Percentiles rank a stretch among this genome's conserved stretches.
Conservation (phyloP, 1,284 basidiomycete species). For the Anthracocystis setariae region DNA sequence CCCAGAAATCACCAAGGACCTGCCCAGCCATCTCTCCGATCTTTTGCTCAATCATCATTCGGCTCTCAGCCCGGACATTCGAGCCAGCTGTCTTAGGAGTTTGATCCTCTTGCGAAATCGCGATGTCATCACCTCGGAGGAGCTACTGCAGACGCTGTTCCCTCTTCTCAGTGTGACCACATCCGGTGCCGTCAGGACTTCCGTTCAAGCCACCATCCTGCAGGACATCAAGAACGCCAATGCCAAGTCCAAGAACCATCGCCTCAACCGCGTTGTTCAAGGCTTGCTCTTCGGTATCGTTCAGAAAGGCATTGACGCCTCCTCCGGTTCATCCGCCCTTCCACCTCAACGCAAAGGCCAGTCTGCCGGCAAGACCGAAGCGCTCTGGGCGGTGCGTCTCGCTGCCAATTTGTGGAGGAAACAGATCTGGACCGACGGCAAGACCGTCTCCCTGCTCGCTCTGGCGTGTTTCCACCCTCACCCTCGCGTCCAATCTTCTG, state of each 20-base stretch:
- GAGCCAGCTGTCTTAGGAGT: conserved; percentile 51
- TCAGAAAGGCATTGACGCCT: conserved; percentile 78
- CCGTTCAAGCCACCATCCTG: conserved; percentile 94
- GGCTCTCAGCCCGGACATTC: conserved; percentile 59
- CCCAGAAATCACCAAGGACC: conserved; percentile 56
- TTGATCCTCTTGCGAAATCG: conserved; percentile 87
- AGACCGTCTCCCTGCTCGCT: conserved; percentile 91
- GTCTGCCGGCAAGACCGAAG: conserved; percentile 72
- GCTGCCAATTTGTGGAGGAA: conserved; percentile 96
- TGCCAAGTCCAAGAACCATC: conserved; percentile 87
- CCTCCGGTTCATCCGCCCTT: conserved; percentile 17
- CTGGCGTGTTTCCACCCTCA: conserved; percentile 93
- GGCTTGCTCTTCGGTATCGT: conserved; percentile 96
- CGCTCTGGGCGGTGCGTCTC: conserved; percentile 96
- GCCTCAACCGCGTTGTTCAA: conserved; percentile 94
- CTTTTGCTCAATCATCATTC: conserved; percentile 64
- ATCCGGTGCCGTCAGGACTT: conserved; percentile 81
- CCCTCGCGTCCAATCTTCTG: conserved; percentile 92
- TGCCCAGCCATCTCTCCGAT: conserved; percentile 57
- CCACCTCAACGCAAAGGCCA: conserved; percentile 70
- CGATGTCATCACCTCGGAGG: conserved; percentile 87
- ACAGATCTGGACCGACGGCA: conserved; percentile 90
- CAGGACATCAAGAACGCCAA: conserved; percentile 94
- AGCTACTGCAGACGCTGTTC: conserved; percentile 91
- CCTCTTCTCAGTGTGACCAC: conserved; percentile 87